Evolutionary conservation across 805 yeast genomes (phyloP), one percentile per base, ranked within the genome.

Genomic region (Candida incommunis): DNA sequence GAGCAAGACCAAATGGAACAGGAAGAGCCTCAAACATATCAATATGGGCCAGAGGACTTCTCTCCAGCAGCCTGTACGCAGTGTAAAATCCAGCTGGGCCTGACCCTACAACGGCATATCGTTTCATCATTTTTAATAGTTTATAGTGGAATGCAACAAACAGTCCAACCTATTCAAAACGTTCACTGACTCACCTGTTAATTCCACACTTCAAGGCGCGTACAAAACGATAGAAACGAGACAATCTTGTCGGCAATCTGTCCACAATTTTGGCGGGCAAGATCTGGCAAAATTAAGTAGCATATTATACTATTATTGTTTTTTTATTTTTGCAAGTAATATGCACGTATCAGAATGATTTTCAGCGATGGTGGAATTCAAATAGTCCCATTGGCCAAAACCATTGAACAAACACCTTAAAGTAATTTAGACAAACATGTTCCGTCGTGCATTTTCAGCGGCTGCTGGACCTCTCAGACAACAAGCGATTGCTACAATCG

Each of bases 1-100:
- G 65, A 37, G 88, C 78, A 26, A 92, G 69, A 0, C 99, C 99
- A 65, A 73, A 90, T 0, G 98, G 98, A 4, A 87, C 79, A 0
- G 96, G 95, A 22, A 79, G 65, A 50, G 76, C 72, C 56, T 92
- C 99, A 66, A 78, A 87, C 61, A 90, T 69, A 48, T 85, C 92
- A 3, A 88, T 69, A 46, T 71, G 60, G 16, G 68, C 58, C 4
- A 65, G 63, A 0, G 66, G 61, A 3, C 61, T 61, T 47, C 69
- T 72, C 47, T 75, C 75, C 35, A 87, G 64, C 15, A 88, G 64
- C 41, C 82, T 78, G 50, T 80, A 74, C 0, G 87, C 87, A 1
- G 96, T 82, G 61, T 90, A 92, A 57, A 92, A 86, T 1, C 95
- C 96, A 0, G 96, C 88, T 0, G 99, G 98, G 0, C 99, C 99